These are phyloP conservation scores for Aureobasidium sp. DNA, from an alignment of 2,329 filamentous ascomycete species.

Conservation along the genomic window DNA sequence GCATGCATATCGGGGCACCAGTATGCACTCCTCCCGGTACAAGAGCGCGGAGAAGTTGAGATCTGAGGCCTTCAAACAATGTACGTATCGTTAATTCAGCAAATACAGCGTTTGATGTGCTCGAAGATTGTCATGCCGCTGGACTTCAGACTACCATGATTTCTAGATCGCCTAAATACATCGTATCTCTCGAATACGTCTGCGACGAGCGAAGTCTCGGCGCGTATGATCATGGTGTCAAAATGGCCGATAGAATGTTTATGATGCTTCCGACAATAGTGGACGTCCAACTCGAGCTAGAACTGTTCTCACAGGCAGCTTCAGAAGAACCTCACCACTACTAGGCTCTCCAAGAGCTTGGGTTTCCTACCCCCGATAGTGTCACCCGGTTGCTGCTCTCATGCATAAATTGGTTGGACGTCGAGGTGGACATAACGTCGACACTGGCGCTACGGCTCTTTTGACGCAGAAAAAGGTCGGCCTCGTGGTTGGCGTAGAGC, in stretches of 20 bases:
- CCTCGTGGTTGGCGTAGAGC: not conserved
- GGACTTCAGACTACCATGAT: not conserved
- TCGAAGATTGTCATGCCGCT: conserved; percentile 26
- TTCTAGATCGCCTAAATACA: not conserved
- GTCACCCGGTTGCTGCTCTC: conserved; percentile 14
- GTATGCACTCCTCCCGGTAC: not conserved
- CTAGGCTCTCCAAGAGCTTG: conserved; percentile 24
- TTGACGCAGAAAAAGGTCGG: conserved; percentile 23
- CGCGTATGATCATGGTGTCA: conserved; percentile 14
- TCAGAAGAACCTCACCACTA: conserved; percentile 30
- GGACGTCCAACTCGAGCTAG: not conserved
- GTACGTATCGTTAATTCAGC: conserved; percentile 30
- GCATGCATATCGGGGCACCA: not conserved
- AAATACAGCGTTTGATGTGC: conserved; percentile 37
- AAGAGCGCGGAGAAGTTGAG: not conserved
- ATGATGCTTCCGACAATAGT: not conserved
- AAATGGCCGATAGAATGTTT: conserved; percentile 20
- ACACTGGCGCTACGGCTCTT: conserved; percentile 30
- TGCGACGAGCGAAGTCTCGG: not conserved
- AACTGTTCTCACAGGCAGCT: conserved; percentile 16
- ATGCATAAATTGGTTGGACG: conserved; percentile 30
- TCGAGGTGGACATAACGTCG: conserved; percentile 35
- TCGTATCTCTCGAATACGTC: not conserved
- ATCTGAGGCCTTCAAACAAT: too few species aligned
- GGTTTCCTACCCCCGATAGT: conserved; percentile 33